phyloP scores from a whole-genome alignment of 1,139 yeast genomes.

The Suhomyces panamericanus region DNA sequence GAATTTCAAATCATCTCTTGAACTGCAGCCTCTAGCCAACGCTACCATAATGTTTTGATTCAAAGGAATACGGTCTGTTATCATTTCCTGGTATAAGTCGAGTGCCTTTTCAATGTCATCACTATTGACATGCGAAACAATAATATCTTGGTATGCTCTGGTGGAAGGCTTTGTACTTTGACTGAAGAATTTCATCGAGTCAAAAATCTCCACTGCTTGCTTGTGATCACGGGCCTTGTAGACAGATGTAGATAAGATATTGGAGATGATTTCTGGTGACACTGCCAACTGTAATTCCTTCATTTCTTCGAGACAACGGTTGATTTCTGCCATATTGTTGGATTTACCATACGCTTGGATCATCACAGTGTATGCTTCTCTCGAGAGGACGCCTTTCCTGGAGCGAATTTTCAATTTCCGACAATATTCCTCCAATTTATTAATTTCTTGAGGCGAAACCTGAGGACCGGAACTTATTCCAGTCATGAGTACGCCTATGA shows the following conservation, averaged over 20 bases:
- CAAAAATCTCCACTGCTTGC: slow-evolving; percentile 74
- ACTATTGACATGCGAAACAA: slow-evolving; percentile 62
- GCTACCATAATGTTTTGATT: slow-evolving; percentile 56
- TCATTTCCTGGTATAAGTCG: slow-evolving; percentile 76
- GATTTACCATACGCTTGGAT: slow-evolving; percentile 44
- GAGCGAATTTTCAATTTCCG: slow-evolving; percentile 16
- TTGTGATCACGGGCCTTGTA: slow-evolving; percentile 51
- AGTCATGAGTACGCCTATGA: slow-evolving; percentile 48
- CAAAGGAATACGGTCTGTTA: slow-evolving; percentile 26
- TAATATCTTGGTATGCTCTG: slow-evolving; percentile 67
- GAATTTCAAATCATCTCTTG: slow-evolving; percentile 45
- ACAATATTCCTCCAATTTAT: slow-evolving; percentile 27
- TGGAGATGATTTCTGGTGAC: slow-evolving; percentile 57
- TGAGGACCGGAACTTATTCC: slow-evolving; percentile 33
- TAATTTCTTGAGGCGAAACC: slow-evolving; percentile 25
- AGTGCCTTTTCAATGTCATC: slow-evolving; percentile 70
- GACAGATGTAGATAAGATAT: slow-evolving; percentile 66
- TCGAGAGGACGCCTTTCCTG: slow-evolving; percentile 22
- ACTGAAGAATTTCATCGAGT: slow-evolving; percentile 80
- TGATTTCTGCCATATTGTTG: slow-evolving; percentile 31
- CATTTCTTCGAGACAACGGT: slow-evolving; percentile 50
- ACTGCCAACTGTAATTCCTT: slow-evolving; percentile 51
- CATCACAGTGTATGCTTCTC: slow-evolving; percentile 36
- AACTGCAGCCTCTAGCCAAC: slow-evolving; percentile 73
- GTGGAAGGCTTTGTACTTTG: slow-evolving; percentile 63